Conservation (phyloP, 129 eudicot genomes). For the Tagetes erecta region DNA sequence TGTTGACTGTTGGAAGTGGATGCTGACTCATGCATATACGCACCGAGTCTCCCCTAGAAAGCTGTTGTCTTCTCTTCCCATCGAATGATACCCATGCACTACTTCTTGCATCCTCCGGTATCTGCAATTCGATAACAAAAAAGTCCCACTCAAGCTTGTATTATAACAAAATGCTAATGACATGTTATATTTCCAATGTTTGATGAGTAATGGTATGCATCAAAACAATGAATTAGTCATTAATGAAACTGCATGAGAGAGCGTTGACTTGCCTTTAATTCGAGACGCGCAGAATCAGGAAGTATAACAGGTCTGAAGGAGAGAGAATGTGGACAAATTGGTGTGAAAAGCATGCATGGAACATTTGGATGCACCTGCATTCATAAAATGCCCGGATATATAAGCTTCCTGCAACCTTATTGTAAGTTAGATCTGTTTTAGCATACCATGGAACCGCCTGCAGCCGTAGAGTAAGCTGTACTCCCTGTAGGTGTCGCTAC, state of each 20-base stretch:
- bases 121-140: slow-evolving; percentile 39
- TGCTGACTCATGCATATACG: slow-evolving; percentile 92
- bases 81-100: slow-evolving; percentile 99
- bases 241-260: slow-evolving; percentile 17
- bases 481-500: slow-evolving; percentile 99
- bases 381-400: not conserved
- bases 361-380: slow-evolving; percentile 98
- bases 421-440: not conserved
- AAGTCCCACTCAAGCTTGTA: not conserved
- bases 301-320: slow-evolving; percentile 98
- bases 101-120: slow-evolving; percentile 97
- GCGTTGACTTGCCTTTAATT: slow-evolving; percentile 62
- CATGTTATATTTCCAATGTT: not conserved
- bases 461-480: slow-evolving; percentile 98
- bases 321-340: slow-evolving; percentile 97
- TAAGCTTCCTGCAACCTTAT: slow-evolving; percentile 4
- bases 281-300: slow-evolving; percentile 97
- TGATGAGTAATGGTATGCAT: too few species aligned
- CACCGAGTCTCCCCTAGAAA: slow-evolving; percentile 92
- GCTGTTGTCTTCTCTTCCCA: slow-evolving; percentile 99
- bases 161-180: not conserved
- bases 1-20: slow-evolving; percentile 98
- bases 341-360: slow-evolving; percentile 98
- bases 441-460: slow-evolving; percentile 99
- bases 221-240: too few species aligned